Conservation (phyloP, 768 basidiomycete genomes). For the Hygrocybe coccinea region DNA sequence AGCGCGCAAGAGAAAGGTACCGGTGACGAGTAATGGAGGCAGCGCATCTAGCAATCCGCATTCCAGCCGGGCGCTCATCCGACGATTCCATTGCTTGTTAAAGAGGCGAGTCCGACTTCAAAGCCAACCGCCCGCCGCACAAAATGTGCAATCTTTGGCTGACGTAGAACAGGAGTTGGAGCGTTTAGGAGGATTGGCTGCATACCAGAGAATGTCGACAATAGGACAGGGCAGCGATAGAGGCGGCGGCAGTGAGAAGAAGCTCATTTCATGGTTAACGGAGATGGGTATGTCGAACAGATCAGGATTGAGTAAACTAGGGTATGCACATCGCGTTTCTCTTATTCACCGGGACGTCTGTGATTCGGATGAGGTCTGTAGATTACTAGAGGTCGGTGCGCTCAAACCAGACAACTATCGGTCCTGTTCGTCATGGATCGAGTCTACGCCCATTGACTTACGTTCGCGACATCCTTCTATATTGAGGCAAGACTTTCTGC, state of each 20-base stretch:
- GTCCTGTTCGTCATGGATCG: conserved; percentile 64
- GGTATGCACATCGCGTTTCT: conserved; percentile 35
- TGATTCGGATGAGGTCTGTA: conserved; percentile 29
- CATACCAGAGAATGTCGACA: conserved; percentile 79
- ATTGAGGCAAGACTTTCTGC: conserved; percentile 79
- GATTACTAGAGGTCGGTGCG: conserved; percentile 86
- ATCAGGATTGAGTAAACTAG: conserved; percentile 28
- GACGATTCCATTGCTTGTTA: conserved; percentile 73
- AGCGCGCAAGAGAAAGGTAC: conserved; percentile 40
- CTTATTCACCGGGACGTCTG: not conserved
- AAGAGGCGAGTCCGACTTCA: conserved; percentile 61
- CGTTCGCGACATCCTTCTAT: conserved; percentile 80
- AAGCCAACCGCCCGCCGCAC: conserved; percentile 17
- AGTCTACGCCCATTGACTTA: conserved; percentile 73
- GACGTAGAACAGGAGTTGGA: conserved; percentile 61
- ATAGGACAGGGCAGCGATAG: conserved; percentile 76
- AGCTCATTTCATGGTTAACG: conserved; percentile 72
- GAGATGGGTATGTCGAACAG: conserved; percentile 39
- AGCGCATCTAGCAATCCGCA: conserved; percentile 48
- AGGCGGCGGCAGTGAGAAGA: conserved; percentile 84
- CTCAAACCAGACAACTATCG: conserved; percentile 79
- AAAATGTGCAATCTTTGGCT: conserved; percentile 34
- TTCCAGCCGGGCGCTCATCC: conserved; percentile 68
- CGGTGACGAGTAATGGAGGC: conserved; percentile 33
- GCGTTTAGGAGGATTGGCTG: conserved; percentile 68